A percentile compares a stretch with the other conserved stretches of the same genome.
phyloP scores from a whole-genome alignment of 345 rosid genomes.

The Moricandia moricandioides region DNA sequence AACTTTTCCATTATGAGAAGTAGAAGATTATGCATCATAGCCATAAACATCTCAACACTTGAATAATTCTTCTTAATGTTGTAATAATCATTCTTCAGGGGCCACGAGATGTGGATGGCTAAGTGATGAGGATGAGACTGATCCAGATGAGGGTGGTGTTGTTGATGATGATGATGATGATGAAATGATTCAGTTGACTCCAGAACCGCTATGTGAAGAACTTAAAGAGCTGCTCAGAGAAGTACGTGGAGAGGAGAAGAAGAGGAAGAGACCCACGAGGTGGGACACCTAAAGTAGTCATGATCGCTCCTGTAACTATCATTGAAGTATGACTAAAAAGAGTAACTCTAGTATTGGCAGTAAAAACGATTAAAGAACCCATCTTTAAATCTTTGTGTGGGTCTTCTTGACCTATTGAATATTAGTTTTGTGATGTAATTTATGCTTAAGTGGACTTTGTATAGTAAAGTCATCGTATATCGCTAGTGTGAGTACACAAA shows the following conservation, averaged over 20 bases:
- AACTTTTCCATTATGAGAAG: neutral
- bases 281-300: conserved; percentile 1
- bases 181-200: conserved; percentile 38
- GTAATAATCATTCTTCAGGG: neutral
- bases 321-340: neutral
- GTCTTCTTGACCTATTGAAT: neutral
- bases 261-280: conserved; percentile 7
- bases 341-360: neutral
- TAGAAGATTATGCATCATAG: conserved; percentile 1
- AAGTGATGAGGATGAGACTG: conserved; percentile 5
- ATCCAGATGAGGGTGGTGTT: conserved; percentile 25
- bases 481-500: neutral
- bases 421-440: neutral
- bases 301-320: conserved; percentile 4
- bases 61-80: neutral
- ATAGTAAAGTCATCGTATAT: neutral
- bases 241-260: neutral
- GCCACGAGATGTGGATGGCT: conserved; percentile 20
- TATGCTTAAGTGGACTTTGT: neutral
- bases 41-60: neutral
- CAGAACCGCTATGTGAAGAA: conserved; percentile 40
- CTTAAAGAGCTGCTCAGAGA: conserved; percentile 20
- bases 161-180: conserved; percentile 13
- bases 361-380: neutral
- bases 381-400: neutral